Percentiles rank a stretch among this genome's conserved stretches.
phyloP scores from a whole-genome alignment of 106 monocot genomes.

The Allium fistulosum region DNA sequence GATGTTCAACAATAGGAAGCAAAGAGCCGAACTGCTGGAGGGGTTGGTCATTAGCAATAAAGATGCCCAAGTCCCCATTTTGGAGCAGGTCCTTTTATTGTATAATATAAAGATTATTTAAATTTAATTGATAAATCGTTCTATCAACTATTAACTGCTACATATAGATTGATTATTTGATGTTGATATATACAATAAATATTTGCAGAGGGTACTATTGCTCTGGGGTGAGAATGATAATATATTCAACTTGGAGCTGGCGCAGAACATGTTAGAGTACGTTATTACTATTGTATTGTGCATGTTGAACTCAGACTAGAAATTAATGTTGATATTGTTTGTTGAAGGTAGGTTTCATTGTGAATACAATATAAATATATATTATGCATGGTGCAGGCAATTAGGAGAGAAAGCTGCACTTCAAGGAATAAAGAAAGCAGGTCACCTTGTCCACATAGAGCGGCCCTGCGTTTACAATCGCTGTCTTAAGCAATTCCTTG shows the following conservation, averaged over 20 bases:
- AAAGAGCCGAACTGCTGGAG: constrained; percentile 73
- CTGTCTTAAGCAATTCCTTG: constrained; percentile 63
- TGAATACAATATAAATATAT: neutral
- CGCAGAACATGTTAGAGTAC: constrained; percentile 68
- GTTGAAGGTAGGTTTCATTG: neutral
- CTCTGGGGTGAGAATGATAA: constrained; percentile 91
- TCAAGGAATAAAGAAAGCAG: constrained; percentile 53
- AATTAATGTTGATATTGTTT: neutral
- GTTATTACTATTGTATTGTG: neutral
- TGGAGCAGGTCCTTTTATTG: constrained; percentile 49
- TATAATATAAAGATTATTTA: constrained; percentile 11
- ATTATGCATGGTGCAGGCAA: constrained; percentile 39
- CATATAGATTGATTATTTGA: too few species aligned
- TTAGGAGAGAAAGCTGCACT: constrained; percentile 60
- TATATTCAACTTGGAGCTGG: constrained; percentile 71
- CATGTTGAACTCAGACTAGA: too few species aligned
- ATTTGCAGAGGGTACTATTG: constrained; percentile 59
- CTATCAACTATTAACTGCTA: too few species aligned
- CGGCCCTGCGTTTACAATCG: constrained; percentile 54
- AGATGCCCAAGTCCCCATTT: constrained; percentile 30
- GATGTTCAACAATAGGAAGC: constrained; percentile 84
- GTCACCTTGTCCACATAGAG: constrained; percentile 80
- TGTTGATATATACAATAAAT: neutral
- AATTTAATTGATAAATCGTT: too few species aligned
- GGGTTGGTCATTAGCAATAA: constrained; percentile 61